Base-by-base conservation (phyloP, 768 basidiomycete genomes). In the Collybiopsis confluens region DNA sequence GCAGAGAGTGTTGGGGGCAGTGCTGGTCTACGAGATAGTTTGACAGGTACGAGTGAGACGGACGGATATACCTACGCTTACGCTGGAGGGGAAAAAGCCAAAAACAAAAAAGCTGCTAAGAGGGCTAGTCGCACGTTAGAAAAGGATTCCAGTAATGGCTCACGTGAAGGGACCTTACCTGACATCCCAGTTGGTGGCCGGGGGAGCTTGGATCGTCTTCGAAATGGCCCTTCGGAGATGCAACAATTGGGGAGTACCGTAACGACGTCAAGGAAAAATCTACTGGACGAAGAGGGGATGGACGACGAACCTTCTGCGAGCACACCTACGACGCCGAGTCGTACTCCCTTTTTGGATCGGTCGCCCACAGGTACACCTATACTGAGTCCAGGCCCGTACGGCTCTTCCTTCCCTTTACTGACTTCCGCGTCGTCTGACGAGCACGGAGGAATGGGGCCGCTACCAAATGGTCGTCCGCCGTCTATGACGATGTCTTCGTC, bases 251-350 rank as follows among this genome's bases (percentile, higher is more conserved):
- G 35, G 47, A 23, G 20, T 21, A 13, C 21, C 20, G 21, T 15
- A 4, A 20, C 35, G 15, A 16, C 47, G 21, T 48, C 47, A 23
- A 30, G 33, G 13, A 35, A 48, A 15, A 48, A 48, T 9, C 18
- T 48, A 3, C 37, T 51, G n/a, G 50, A 51, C 27, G 50, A 51
- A 18, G 50, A 51, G n/a, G 50, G 50, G 10, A 51, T 51, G 50
- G 38, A 43, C 20, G 41, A 51, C n/a, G 38, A 27, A 11, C 40
- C 30, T 18, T 18, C 3, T 45, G 6, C 44, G 10, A 15, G 15
- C 9, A 5, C 20, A 15, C n/a, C 11, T 6, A 37, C 50, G 5
- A 51, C 40, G 5, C 40, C 40, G n/a, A 42, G n/a, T 33, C 30
- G 30, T 33, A 33, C 7, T 42, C 5, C 40, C 6, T 42, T 7